phyloP scores from a whole-genome alignment of 1,139 yeast genomes.

The Diutina scorzettiae region DNA sequence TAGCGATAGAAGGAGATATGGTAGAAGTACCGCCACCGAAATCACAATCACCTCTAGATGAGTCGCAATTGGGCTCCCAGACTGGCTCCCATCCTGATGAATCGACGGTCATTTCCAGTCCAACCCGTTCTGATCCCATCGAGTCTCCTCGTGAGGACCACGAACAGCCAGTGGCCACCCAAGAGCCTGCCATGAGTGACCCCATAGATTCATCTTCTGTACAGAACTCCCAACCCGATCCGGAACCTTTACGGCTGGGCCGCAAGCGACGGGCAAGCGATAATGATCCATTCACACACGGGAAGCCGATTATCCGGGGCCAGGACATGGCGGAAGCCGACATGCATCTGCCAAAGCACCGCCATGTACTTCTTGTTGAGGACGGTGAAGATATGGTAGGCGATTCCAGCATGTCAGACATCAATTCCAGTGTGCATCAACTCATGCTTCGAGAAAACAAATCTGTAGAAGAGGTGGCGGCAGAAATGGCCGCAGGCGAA shows the following conservation, averaged over 20 bases:
- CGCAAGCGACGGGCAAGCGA: no score
- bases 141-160: neutral
- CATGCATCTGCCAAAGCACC: no score
- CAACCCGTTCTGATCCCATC: neutral
- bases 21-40: no score
- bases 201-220: neutral
- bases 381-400: neutral
- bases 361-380: neutral
- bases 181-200: neutral
- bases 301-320: neutral
- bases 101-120: neutral
- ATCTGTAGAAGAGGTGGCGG: neutral
- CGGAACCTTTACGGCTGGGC: neutral
- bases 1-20: no score
- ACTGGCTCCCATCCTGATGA: no score
- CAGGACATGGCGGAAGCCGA: neutral
- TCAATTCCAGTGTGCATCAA: neutral
- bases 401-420: neutral
- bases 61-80: no score
- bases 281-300: no score
- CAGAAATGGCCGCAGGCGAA: no score
- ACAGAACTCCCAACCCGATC: neutral
- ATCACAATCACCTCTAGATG: no score
- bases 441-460: neutral
- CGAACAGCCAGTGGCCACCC: neutral